These are phyloP conservation scores for Fusarium verrucosum DNA, from an alignment of 2,329 filamentous ascomycete genomes.

Conservation along the genomic window DNA sequence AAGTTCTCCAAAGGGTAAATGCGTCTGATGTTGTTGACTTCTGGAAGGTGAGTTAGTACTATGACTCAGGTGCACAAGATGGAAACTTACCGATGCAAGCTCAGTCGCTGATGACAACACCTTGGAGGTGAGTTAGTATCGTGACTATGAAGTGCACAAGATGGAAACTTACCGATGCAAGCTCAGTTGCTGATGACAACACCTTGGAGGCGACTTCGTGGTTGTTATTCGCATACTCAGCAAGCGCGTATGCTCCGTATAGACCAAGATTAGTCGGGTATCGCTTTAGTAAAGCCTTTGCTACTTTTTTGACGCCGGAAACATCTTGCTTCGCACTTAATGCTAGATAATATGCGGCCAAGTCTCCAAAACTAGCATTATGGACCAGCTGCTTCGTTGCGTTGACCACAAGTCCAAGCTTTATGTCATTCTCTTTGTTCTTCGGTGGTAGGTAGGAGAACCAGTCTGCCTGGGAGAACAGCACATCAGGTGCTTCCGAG, in stretches of 20 bases:
- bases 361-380: constrained; percentile 38
- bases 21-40: constrained; percentile 31
- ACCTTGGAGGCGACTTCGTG: constrained; percentile 68
- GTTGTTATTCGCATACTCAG: constrained; percentile 71
- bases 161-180: constrained; percentile 45
- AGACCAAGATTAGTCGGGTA: constrained; percentile 70
- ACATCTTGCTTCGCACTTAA: constrained; percentile 68
- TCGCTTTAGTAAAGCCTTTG: constrained; percentile 77
- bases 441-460: constrained; percentile 55
- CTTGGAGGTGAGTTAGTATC: constrained; percentile 65
- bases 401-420: constrained; percentile 60
- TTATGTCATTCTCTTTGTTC: constrained; percentile 38
- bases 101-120: constrained; percentile 73
- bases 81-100: constrained; percentile 46
- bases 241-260: constrained; percentile 81
- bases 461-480: constrained; percentile 60
- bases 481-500: constrained; percentile 57
- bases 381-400: constrained; percentile 68
- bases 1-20: constrained; percentile 65
- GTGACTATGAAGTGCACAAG: too few species aligned
- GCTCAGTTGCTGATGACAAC: constrained; percentile 68
- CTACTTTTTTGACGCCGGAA: constrained; percentile 69
- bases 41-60: constrained; percentile 26
- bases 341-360: constrained; percentile 77
- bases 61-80: accelerated